Evolutionary conservation across 2,329 filamentous ascomycete species (phyloP).

Genomic region (Xylariaceae sp.): DNA sequence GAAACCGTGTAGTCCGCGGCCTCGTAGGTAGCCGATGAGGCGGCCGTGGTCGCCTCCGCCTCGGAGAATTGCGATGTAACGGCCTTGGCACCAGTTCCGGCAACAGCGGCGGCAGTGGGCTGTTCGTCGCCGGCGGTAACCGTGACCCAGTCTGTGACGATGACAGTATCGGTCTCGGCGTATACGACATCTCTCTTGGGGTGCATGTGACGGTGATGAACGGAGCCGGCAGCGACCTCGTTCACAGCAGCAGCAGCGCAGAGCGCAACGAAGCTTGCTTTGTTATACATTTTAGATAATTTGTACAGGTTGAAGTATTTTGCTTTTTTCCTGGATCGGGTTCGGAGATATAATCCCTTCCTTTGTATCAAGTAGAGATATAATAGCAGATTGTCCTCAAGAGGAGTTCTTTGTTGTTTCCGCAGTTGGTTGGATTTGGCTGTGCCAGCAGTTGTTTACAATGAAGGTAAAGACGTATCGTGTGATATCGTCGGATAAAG

Average conservation of each 20-base stretch:
- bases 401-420: slow-evolving; percentile 13
- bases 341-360: no score
- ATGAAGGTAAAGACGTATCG: slow-evolving; percentile 19
- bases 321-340: background rate
- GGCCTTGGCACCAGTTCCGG: background rate
- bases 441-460: slow-evolving; percentile 25
- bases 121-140: slow-evolving; percentile 21
- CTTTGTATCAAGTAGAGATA: no score
- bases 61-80: slow-evolving; percentile 3
- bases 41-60: background rate
- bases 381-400: background rate
- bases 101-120: slow-evolving; percentile 5
- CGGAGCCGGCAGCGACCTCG: slow-evolving; percentile 20
- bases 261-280: slow-evolving; percentile 26
- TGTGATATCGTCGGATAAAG: slow-evolving; percentile 16
- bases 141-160: slow-evolving; percentile 26
- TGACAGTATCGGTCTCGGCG: slow-evolving; percentile 25
- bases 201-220: slow-evolving; percentile 25
- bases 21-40: slow-evolving; percentile 6
- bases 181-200: slow-evolving; percentile 24
- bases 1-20: slow-evolving; percentile 1
- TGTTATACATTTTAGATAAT: slow-evolving; percentile 24
- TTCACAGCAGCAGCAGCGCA: slow-evolving; percentile 25
- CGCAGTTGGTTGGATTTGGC: slow-evolving; percentile 15
- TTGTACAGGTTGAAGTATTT: slow-evolving; percentile 5